A percentile compares a stretch with the other conserved stretches of the same genome.
Evolutionary conservation across 345 rosid genomes (phyloP).

Genomic region (Chamaenerion angustifolium): DNA sequence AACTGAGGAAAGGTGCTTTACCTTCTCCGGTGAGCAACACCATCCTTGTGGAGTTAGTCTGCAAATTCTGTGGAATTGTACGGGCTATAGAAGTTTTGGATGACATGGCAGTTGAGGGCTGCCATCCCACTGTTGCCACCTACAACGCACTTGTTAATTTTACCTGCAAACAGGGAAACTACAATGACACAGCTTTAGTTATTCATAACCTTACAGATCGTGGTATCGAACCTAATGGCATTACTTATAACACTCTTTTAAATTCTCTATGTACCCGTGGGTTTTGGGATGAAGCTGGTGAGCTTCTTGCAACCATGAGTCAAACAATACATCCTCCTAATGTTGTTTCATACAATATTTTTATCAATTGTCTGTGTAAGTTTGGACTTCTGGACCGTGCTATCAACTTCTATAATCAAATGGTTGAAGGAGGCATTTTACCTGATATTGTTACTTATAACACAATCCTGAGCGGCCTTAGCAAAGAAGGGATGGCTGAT

Average conservation of each 20-base stretch:
- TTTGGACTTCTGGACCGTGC: constrained; percentile 53
- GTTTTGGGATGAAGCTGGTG: constrained; percentile 62
- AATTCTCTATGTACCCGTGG: constrained; percentile 51
- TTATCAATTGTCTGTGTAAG: constrained; percentile 75
- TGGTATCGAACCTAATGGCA: constrained; percentile 50
- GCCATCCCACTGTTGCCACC: constrained; percentile 62
- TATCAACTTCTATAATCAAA: constrained; percentile 42
- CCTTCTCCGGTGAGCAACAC: constrained; percentile 58
- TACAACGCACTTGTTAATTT: constrained; percentile 57
- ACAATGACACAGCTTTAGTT: constrained; percentile 40
- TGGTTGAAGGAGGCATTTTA: constrained; percentile 31
- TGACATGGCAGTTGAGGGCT: constrained; percentile 64
- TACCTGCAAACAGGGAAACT: constrained; percentile 46
- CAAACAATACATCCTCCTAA: constrained; percentile 36
- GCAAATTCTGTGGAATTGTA: constrained; percentile 49
- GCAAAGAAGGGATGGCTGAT: constrained; percentile 51
- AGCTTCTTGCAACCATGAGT: constrained; percentile 50
- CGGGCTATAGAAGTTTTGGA: constrained; percentile 70
- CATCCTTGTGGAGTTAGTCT: constrained; percentile 60
- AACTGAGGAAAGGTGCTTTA: constrained; percentile 55
- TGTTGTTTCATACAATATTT: constrained; percentile 60
- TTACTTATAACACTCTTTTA: constrained; percentile 66
- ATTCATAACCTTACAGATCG: constrained; percentile 34
- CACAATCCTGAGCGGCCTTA: constrained; percentile 52
- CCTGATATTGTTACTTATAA: constrained; percentile 81